phyloP scores from a whole-genome alignment of 2,329 filamentous ascomycete species.

The Botrytis pseudocinerea region DNA sequence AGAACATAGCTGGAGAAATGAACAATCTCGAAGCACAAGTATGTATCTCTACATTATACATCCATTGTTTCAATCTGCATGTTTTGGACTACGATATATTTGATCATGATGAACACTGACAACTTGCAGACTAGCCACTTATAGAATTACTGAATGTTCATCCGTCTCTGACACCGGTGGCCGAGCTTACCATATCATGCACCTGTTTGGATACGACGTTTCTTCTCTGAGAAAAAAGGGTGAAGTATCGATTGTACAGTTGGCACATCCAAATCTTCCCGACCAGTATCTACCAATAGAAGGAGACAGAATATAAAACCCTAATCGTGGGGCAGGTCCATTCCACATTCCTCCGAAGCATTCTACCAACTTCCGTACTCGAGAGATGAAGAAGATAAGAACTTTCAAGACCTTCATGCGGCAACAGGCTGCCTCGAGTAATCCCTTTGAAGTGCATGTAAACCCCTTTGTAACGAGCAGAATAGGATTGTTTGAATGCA shows the following conservation, averaged over 20 bases:
- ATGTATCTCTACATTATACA: neutral
- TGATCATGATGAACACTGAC: neutral
- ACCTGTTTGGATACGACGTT: neutral
- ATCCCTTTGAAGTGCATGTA: neutral
- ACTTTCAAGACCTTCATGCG: neutral
- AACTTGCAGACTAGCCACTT: neutral
- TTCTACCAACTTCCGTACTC: constrained; percentile 12
- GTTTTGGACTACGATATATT: neutral
- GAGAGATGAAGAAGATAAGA: constrained; percentile 7
- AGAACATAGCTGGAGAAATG: neutral
- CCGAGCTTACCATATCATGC: neutral
- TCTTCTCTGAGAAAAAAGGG: neutral
- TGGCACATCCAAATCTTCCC: constrained; percentile 12
- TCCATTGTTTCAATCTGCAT: neutral
- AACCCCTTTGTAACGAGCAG: neutral
- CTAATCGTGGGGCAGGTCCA: neutral
- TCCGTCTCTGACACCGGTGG: neutral
- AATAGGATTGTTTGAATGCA: neutral
- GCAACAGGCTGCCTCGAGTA: neutral
- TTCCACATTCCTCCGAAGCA: constrained; percentile 5
- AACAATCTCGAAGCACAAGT: neutral
- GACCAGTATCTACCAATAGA: constrained; percentile 12
- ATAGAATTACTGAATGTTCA: neutral
- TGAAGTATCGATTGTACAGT: constrained; percentile 16
- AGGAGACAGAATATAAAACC: neutral